Conservation (phyloP, 495 filamentous ascomycete genomes). For the Tricharina praecox region DNA sequence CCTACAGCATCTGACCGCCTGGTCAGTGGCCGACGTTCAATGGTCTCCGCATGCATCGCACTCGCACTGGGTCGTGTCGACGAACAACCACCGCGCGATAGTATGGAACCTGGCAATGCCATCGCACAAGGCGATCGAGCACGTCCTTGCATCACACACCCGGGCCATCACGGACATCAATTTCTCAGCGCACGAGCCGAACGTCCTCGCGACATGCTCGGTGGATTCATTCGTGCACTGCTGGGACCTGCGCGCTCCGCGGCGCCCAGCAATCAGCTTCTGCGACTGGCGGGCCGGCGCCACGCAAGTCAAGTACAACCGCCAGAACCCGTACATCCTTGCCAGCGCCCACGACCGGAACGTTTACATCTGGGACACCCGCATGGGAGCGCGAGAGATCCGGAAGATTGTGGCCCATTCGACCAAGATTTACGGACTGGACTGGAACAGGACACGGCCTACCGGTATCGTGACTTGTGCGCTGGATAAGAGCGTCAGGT, state of each 20-base stretch:
- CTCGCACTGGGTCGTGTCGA: constrained; percentile 85
- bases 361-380: constrained; percentile 78
- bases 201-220: constrained; percentile 74
- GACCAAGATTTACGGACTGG: constrained; percentile 92
- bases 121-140: constrained; percentile 58
- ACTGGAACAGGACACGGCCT: constrained; percentile 69
- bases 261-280: constrained; percentile 61
- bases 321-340: constrained; percentile 66
- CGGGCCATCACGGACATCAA: constrained; percentile 94
- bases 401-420: constrained; percentile 72
- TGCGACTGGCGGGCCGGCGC: constrained; percentile 91
- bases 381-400: constrained; percentile 62
- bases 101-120: constrained; percentile 85
- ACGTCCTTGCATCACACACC: constrained; percentile 75
- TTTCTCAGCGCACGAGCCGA: constrained; percentile 82
- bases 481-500: constrained; percentile 79
- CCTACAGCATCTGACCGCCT: constrained; percentile 72
- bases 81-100: constrained; percentile 84
- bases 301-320: constrained; percentile 91
- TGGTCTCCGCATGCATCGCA: constrained; percentile 87
- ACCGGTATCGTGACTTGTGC: constrained; percentile 71
- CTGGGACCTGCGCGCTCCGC: constrained; percentile 71
- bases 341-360: constrained; percentile 81
- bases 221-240: constrained; percentile 88
- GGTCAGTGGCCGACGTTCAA: constrained; percentile 95